Evolutionary conservation across 2,329 filamentous ascomycete species (phyloP), one percentile per base, ranked within the genome.

Genomic region (Claviceps fusiformis): DNA sequence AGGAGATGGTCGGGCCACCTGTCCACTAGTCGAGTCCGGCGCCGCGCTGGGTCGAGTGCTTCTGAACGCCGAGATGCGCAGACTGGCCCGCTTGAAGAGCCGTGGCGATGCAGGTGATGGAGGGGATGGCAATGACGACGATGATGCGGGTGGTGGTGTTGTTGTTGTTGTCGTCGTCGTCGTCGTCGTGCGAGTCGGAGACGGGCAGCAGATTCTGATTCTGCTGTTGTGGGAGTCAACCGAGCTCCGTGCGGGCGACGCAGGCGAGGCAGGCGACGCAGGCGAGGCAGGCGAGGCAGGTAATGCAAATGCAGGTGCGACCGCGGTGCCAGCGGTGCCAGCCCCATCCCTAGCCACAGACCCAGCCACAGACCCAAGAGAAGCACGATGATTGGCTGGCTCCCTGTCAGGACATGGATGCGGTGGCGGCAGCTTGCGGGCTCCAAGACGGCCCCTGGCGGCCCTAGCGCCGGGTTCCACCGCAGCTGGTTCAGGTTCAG

Each of bases 31-130:
- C 6, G 47, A 15, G 15, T 44, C 53, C 24, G 64, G 60, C 56
- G 63, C 62, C 27, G 46, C 27, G 17, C 15, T 33, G 19, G 47
- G 2, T 50, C n/a, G 29, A 13, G 19, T 46, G 62, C 56, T 57
- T 59, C 59, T 56, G 54, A 62, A 60, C 33, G 56, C 56, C 48
- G 62, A 60, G 50, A 57, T 62, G 48, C 61, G 63, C 51, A 63
- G 57, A 58, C 65, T 67, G 56, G 64, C 56, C 52, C 62, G 63
- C 56, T 63, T 64, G 45, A 62, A 59, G 46, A 65, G 56, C 50
- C 61, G 65, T 2, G 50, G 10, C 33, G 56, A 43, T 17, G 53
- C 37, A 13, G 56, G 35, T 13, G 54, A 24, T 3, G 31, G 9
- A 5, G 10, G 33, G 11, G 50, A 33, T 47, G 56, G 33, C 3